Percentiles rank a stretch among this genome's conserved stretches.
phyloP scores from a whole-genome alignment of 2,329 filamentous ascomycete genomes.

The Botrytis fragariae region DNA sequence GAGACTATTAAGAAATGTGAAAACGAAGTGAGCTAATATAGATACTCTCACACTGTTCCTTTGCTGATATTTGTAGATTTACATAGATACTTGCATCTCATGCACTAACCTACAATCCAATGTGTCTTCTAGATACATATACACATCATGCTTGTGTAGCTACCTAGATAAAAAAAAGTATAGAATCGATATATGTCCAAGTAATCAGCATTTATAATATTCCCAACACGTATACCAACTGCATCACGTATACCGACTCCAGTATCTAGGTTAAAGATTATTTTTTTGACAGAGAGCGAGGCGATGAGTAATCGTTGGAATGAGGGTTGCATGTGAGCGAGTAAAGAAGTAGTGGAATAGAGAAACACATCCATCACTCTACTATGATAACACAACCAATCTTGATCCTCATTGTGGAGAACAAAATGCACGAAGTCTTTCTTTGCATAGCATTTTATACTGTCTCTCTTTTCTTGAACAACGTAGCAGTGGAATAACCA shows the following conservation, averaged over 20 bases:
- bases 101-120: too few relatives aligned
- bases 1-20: background rate
- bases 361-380: background rate
- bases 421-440: background rate
- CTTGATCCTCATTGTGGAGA: background rate
- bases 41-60: background rate
- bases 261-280: background rate
- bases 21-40: background rate
- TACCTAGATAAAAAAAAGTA: background rate
- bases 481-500: background rate
- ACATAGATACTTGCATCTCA: background rate
- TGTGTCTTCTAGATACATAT: background rate
- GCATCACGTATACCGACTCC: background rate
- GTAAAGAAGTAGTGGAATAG: background rate
- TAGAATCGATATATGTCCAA: background rate
- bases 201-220: background rate
- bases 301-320: background rate
- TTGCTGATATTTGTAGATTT: background rate
- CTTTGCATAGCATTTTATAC: background rate
- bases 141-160: background rate
- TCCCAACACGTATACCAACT: background rate
- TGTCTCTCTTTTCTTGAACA: fast-evolving
- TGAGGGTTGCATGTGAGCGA: background rate
- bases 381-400: background rate
- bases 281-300: background rate